Base-by-base conservation (phyloP, 2,329 filamentous ascomycete genomes). In the Colletotrichum scovillei region DNA sequence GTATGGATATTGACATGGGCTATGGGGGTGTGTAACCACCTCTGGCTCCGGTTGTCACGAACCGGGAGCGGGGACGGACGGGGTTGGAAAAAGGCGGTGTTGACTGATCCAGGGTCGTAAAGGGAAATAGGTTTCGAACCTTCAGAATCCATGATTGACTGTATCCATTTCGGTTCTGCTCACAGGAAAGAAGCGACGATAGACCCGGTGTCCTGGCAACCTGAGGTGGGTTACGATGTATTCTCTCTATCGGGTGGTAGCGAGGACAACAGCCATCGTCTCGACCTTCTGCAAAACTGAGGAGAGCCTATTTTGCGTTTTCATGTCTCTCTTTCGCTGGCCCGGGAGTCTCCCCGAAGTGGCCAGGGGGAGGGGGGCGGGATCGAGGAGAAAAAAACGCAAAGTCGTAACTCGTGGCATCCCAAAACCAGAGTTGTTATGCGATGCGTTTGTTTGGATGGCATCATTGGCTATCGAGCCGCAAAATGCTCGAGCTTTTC, bases 381-480 rank as follows among this genome's bases (percentile, higher is more conserved):
- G 26, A 28, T 28, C 26, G 26, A 28, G 26, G 9, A 38, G 32
- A 60, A 8, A 14, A 5, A 38, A 38, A n/a, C 14, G 32, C 19
- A 42, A 32, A 22, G 46, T 32, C 42, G 32, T n/a, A 26, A 57
- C 63, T 63, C 49, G 38, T 24, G 19, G 8, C 42, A 49, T 66
- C 42, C 52, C 56, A 32, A 53, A 19, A n/a, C 24, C 24, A 35
- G 32, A 55, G 46, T 57, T 35, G 8, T 67, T 16, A 69, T 72
- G 65, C 59, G 58, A 53, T 69, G 53, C 59, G 59, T 46, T 60
- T 69, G 58, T 69, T 57, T n/a, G 22, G 46, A 35, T 30, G 28
- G 42, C 66, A 59, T 58, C 38, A 69, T 72, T 72, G 69, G 69
- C 58, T 22, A 30, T 26, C 22, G 65, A 69, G 69, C 69, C 65